These are phyloP conservation scores for Alternaria sp. DNA, from an alignment of 2,329 filamentous ascomycete genomes.

Conservation along the genomic window DNA sequence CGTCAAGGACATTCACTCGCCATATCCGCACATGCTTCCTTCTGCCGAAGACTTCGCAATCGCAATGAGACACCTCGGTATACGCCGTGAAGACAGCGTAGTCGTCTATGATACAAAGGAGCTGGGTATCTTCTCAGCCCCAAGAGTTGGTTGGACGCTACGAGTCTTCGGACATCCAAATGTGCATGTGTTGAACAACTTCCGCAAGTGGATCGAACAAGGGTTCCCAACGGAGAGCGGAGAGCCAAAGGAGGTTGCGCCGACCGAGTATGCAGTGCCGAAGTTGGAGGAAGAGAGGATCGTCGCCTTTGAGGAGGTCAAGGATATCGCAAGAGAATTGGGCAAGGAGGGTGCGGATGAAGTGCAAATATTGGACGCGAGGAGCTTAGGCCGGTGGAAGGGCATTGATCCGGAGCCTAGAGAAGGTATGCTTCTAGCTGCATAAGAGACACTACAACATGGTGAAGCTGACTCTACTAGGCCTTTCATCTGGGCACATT, in stretches of 20 bases:
- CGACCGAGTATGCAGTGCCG: slow-evolving; percentile 55
- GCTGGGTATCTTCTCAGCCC: slow-evolving; percentile 92
- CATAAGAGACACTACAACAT: neutral
- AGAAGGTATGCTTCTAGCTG: slow-evolving; percentile 61
- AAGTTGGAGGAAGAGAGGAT: slow-evolving; percentile 68
- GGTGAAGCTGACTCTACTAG: slow-evolving; percentile 26
- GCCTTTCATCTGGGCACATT: slow-evolving; percentile 87
- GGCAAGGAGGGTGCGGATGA: slow-evolving; percentile 85
- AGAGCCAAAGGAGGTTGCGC: slow-evolving; percentile 61
- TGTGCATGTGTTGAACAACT: slow-evolving; percentile 95
- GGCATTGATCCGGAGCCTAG: slow-evolving; percentile 88
- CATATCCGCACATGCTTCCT: slow-evolving; percentile 97
- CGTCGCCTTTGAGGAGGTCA: slow-evolving; percentile 83
- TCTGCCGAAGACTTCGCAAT: slow-evolving; percentile 80
- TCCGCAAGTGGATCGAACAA: slow-evolving; percentile 89
- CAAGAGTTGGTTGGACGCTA: slow-evolving; percentile 92
- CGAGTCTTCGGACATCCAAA: slow-evolving; percentile 86
- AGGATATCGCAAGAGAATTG: slow-evolving; percentile 76
- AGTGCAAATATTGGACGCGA: slow-evolving; percentile 88
- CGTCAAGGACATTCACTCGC: slow-evolving; percentile 84
- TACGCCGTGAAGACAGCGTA: slow-evolving; percentile 84
- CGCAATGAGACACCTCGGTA: slow-evolving; percentile 89
- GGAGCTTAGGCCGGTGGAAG: slow-evolving; percentile 80
- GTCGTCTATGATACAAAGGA: slow-evolving; percentile 95
- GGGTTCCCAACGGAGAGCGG: slow-evolving; percentile 85